Evolutionary conservation across 768 basidiomycete genomes (phyloP), one percentile per base, ranked within the genome.

Genomic region (Tubosaeta sp.): DNA sequence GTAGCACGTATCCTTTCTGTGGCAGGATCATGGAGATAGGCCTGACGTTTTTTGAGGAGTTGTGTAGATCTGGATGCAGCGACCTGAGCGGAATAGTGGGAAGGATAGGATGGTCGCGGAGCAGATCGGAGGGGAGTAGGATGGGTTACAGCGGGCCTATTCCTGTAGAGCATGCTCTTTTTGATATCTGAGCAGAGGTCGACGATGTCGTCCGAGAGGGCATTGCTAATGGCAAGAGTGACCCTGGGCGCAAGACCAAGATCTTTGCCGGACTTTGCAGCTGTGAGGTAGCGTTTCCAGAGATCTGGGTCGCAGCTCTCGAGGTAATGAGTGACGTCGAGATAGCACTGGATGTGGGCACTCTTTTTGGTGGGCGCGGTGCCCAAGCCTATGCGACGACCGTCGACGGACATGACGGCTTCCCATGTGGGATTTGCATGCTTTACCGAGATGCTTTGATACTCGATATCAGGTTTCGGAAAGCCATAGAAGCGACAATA

Each of bases 321-420:
- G 52, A 97, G 80, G 66, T 97, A 95, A 48, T 83, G 80, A 0
- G 86, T 81, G 55, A 92, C 92, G 66, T 97, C 95, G 43, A 97
- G 79, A 66, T 88, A 95, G 65, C 87, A 91, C 55, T 79, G 77
- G 12, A 79, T 71, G 58, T 81, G 75, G 0, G 95, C 86, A 5
- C 61, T 64, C 70, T 93, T 94, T 72, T 95, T 97, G 62, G 56
- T 80, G 5, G 64, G 2, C 6, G 78, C 86, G 31, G 76, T 68
- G 10, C 92, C 95, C 64, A 94, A 74, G 5, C 95, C 95, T 53
- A 97, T 93, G 52, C 83, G 80, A 38, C 85, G 79, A 2, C 84
- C 87, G 17, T 81, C 84, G 47, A 97, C 88, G 35, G 76, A 76
- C 77, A 95, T 84, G 53, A 82, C 70, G 4, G 86, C 86, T 58